These are phyloP conservation scores for Oropetium thomaeum DNA, from an alignment of 176 grass and related monocot species.

Conservation along the genomic window DNA sequence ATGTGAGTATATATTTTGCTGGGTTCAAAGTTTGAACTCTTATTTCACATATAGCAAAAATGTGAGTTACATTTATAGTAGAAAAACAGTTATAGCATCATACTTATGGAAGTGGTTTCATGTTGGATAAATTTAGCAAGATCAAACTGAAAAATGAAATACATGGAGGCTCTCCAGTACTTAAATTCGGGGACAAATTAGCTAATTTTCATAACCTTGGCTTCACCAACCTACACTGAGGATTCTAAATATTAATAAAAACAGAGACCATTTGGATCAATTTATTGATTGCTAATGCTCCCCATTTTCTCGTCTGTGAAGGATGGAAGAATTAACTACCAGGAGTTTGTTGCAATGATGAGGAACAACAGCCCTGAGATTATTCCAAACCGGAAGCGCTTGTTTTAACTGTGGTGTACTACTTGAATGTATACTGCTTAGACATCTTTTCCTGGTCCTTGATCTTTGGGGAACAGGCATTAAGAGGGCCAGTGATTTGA, in stretches of 20 bases:
- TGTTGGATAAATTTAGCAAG: conserved; percentile 11
- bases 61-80: background rate
- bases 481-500: background rate
- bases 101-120: background rate
- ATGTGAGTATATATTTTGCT: conserved; percentile 52
- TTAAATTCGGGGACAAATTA: background rate
- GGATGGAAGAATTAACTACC: conserved; percentile 99
- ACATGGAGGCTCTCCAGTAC: too few species aligned
- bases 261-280: background rate
- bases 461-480: conserved; percentile 9
- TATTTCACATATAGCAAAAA: background rate
- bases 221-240: background rate
- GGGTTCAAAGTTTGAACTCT: background rate
- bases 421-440: conserved; percentile 10
- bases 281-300: conserved; percentile 19
- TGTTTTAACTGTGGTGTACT: conserved; percentile 32
- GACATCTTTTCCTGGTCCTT: conserved; percentile 14
- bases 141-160: background rate
- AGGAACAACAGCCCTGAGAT: conserved; percentile 69
- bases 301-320: conserved; percentile 27
- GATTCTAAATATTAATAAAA: background rate
- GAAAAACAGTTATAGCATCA: background rate
- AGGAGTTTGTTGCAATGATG: conserved; percentile 99
- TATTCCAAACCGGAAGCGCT: conserved; percentile 54
- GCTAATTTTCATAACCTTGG: conserved; percentile 1